phyloP scores from a whole-genome alignment of 1,139 yeast species.

The Sugiyamaella castrensis region DNA sequence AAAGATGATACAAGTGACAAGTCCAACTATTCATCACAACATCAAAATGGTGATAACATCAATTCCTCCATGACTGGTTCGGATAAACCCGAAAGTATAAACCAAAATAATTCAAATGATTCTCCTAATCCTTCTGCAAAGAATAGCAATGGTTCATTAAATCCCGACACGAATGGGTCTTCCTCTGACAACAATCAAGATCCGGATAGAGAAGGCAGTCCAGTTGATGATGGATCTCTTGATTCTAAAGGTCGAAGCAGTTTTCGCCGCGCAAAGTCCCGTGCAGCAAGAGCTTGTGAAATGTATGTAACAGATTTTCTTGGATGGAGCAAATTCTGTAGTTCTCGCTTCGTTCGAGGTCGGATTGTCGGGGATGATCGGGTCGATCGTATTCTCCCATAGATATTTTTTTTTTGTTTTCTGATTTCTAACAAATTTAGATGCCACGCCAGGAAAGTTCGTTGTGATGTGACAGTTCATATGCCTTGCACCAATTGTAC shows the following conservation, averaged over 20 bases:
- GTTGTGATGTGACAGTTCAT: slow-evolving; percentile 67
- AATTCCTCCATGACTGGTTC: too few relatives aligned
- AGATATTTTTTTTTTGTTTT: not conserved
- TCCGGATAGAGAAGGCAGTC: not conserved
- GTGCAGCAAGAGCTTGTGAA: slow-evolving; percentile 36
- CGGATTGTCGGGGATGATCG: not conserved
- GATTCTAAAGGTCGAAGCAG: slow-evolving; percentile 19
- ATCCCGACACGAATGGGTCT: too few relatives aligned
- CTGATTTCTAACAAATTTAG: slow-evolving; percentile 19
- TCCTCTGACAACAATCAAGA: not conserved
- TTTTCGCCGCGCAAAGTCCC: slow-evolving; percentile 33
- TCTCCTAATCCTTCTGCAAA: too few relatives aligned
- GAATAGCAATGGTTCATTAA: too few relatives aligned
- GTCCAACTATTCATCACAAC: too few relatives aligned
- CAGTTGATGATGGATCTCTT: not conserved
- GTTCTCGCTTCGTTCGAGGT: slow-evolving; percentile 1
- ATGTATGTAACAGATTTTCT: slow-evolving; percentile 30
- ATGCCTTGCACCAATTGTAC: slow-evolving; percentile 76
- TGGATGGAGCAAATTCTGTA: not conserved
- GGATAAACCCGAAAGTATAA: too few relatives aligned
- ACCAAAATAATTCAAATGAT: too few relatives aligned
- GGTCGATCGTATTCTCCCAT: slow-evolving; percentile 1
- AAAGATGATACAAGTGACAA: too few relatives aligned
- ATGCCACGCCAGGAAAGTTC: slow-evolving; percentile 69
- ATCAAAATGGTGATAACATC: too few relatives aligned